phyloP scores from a whole-genome alignment of 2,329 filamentous ascomycete species.

The Mariannaea elegans region DNA sequence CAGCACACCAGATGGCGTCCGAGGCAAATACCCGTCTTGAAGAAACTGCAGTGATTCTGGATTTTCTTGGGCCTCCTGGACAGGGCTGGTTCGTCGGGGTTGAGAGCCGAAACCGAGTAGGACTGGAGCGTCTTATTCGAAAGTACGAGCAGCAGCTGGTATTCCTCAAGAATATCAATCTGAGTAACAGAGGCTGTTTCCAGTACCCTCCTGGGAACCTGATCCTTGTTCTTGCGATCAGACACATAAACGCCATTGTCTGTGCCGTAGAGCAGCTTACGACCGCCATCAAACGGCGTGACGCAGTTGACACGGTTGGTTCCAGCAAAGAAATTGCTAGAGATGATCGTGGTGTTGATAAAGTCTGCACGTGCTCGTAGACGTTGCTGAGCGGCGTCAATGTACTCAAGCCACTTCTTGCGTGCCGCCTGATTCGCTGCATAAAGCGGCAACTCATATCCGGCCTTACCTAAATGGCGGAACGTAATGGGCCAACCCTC shows the following conservation, averaged over 20 bases:
- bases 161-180: slow-evolving; percentile 95
- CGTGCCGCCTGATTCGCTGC: slow-evolving; percentile 85
- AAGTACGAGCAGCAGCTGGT: slow-evolving; percentile 88
- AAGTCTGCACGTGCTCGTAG: slow-evolving; percentile 89
- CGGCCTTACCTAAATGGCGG: slow-evolving; percentile 92
- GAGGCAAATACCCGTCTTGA: slow-evolving; percentile 95
- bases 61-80: slow-evolving; percentile 94
- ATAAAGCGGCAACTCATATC: slow-evolving; percentile 91
- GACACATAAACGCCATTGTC: slow-evolving; percentile 93
- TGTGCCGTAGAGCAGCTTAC: slow-evolving; percentile 93
- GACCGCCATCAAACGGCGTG: slow-evolving; percentile 91
- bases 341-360: slow-evolving; percentile 77
- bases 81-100: slow-evolving; percentile 81
- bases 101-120: slow-evolving; percentile 86
- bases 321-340: slow-evolving; percentile 66
- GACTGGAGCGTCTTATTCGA: slow-evolving; percentile 93
- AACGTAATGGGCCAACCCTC: slow-evolving; percentile 97
- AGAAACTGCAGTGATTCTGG: slow-evolving; percentile 96
- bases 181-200: slow-evolving; percentile 91
- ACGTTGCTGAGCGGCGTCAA: slow-evolving; percentile 88
- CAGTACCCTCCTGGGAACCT: slow-evolving; percentile 80
- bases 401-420: slow-evolving; percentile 97
- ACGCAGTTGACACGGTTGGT: slow-evolving; percentile 93
- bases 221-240: slow-evolving; percentile 89
- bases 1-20: slow-evolving; percentile 95